A percentile compares a stretch with the other conserved stretches of the same genome.
Evolutionary conservation across 495 filamentous ascomycete species (phyloP).

Genomic region (Pseudevernia furfuracea): DNA sequence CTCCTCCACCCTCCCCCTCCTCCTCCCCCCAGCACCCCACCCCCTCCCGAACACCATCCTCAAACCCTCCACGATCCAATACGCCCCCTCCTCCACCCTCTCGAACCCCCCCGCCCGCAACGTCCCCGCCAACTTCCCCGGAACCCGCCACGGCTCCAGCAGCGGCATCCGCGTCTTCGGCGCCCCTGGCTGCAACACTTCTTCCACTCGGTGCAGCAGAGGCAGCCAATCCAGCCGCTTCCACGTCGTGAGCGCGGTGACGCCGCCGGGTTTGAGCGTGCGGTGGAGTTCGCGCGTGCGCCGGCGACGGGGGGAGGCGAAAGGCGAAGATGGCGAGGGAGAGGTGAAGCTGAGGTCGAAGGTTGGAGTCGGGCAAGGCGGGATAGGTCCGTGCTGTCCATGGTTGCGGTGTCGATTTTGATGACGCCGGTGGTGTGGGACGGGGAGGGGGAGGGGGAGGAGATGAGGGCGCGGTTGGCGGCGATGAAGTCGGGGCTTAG

Average conservation of each 20-base stretch:
- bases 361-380: not conserved
- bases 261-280: constrained; percentile 31
- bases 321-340: constrained; percentile 17
- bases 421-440: not conserved
- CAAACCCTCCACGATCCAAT: constrained; percentile 2
- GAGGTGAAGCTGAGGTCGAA: constrained; percentile 19
- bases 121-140: constrained; percentile 7
- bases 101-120: constrained; percentile 12
- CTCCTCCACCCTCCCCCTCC: constrained; percentile 17
- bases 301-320: constrained; percentile 13
- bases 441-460: not conserved
- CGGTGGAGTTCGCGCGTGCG: constrained; percentile 15
- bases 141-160: constrained; percentile 5
- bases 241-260: constrained; percentile 33
- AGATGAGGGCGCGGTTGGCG: constrained; percentile 5
- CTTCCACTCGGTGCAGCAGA: constrained; percentile 13
- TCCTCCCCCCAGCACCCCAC: constrained; percentile 11
- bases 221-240: constrained; percentile 26
- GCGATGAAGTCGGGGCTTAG: constrained; percentile 15
- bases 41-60: constrained; percentile 14
- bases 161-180: not conserved
- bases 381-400: constrained; percentile 15
- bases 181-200: not conserved
- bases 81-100: constrained; percentile 12
- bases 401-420: constrained; percentile 6